phyloP scores from a whole-genome alignment of 768 basidiomycete species.

The Lactarius sanguifluus region DNA sequence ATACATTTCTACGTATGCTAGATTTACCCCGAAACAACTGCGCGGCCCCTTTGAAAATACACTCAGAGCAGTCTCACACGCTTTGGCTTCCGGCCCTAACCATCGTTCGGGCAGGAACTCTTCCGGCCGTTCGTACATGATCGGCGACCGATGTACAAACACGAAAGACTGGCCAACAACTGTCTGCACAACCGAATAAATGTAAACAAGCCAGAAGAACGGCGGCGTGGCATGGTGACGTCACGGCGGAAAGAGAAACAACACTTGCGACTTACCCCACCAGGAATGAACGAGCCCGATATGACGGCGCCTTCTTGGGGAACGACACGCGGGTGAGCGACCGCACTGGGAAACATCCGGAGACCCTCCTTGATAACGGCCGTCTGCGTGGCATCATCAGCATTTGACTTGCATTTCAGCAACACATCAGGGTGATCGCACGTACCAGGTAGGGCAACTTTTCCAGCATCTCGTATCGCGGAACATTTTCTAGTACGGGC shows the following conservation, averaged over 20 bases:
- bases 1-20: slow-evolving; percentile 47
- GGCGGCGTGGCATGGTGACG: neutral
- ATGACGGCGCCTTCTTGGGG: slow-evolving; percentile 39
- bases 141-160: slow-evolving; percentile 42
- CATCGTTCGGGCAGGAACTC: slow-evolving; percentile 46
- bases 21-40: slow-evolving; percentile 47
- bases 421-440: neutral
- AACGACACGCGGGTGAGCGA: slow-evolving; percentile 43
- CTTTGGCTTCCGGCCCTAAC: slow-evolving; percentile 38
- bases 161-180: slow-evolving; percentile 43
- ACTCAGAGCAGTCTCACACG: slow-evolving; percentile 44
- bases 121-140: slow-evolving; percentile 43
- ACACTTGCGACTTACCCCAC: slow-evolving; percentile 37
- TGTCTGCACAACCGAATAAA: slow-evolving; percentile 34
- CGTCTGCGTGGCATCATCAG: slow-evolving; percentile 35
- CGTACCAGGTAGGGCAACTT: slow-evolving; percentile 50
- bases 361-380: slow-evolving; percentile 50
- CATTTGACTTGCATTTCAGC: neutral
- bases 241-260: neutral
- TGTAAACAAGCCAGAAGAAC: neutral
- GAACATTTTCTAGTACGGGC: slow-evolving; percentile 40
- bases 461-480: slow-evolving; percentile 42
- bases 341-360: slow-evolving; percentile 43
- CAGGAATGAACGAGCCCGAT: slow-evolving; percentile 39
- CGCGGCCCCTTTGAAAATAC: slow-evolving; percentile 47